A percentile compares a stretch with the other conserved stretches of the same genome.
Conservation (phyloP, 352 stramenopile genomes). For the Blastocystis sp. region DNA sequence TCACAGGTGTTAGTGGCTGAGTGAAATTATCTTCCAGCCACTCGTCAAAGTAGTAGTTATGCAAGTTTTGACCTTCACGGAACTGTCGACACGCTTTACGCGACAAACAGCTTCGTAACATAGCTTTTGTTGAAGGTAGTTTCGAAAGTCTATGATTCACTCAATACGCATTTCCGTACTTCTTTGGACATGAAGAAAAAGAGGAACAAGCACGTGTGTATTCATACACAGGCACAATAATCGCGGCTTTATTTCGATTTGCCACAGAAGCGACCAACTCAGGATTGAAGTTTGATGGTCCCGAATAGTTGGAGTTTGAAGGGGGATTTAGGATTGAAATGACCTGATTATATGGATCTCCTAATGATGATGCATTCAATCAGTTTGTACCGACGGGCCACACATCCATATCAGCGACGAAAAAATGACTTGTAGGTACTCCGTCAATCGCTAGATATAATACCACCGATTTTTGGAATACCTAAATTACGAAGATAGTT, state of each 20-base stretch:
- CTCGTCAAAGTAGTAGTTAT: constrained; percentile 57
- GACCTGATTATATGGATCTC: neutral
- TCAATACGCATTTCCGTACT: neutral
- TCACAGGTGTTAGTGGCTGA: neutral
- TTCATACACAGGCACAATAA: constrained; percentile 50
- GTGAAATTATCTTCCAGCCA: constrained; percentile 9
- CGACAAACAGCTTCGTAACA: neutral
- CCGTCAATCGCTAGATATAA: neutral
- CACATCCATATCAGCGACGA: constrained; percentile 50
- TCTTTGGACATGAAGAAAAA: neutral
- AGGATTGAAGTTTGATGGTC: neutral
- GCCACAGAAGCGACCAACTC: neutral
- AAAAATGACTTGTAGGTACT: constrained; percentile 38
- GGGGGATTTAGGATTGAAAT: neutral
- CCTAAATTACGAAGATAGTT: constrained; percentile 34
- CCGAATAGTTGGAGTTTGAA: neutral
- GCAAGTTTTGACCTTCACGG: constrained; percentile 23
- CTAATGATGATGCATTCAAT: neutral
- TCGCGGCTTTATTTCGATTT: neutral
- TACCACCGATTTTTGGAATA: neutral
- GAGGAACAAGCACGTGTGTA: neutral
- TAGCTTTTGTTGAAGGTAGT: neutral
- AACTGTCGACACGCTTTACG: neutral
- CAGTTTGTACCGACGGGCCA: neutral
- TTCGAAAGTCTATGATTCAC: too few species aligned